phyloP scores from a whole-genome alignment of 805 yeast genomes.

The Pichia deserticola region DNA sequence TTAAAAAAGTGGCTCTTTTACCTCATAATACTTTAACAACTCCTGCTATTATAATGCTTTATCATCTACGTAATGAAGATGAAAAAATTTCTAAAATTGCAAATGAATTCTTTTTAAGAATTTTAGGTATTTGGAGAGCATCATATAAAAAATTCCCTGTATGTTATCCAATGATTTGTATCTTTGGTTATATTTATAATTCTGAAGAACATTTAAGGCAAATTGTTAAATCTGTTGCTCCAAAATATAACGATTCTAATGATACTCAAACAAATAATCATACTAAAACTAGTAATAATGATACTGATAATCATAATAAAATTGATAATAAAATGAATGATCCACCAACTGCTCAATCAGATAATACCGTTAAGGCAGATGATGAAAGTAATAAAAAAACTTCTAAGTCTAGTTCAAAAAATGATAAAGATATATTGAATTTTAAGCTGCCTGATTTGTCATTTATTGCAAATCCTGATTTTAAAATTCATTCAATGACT shows the following conservation, averaged over 20 bases:
- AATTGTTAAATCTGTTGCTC: constrained; percentile 11
- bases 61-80: constrained; percentile 41
- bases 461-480: constrained; percentile 4
- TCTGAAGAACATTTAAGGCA: constrained; percentile 20
- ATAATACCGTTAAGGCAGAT: no score
- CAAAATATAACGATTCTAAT: background rate
- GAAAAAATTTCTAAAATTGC: constrained; percentile 19
- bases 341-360: no score
- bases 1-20: constrained; percentile 32
- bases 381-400: no score
- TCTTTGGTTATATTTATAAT: constrained; percentile 38
- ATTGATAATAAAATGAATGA: background rate
- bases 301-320: background rate
- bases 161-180: constrained; percentile 43
- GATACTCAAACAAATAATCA: background rate
- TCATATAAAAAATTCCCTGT: constrained; percentile 49
- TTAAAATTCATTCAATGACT: constrained; percentile 2
- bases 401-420: no score
- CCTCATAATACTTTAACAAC: constrained; percentile 38
- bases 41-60: constrained; percentile 61
- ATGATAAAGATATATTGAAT: background rate
- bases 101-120: constrained; percentile 16
- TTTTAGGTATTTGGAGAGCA: constrained; percentile 28
- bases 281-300: background rate
- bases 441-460: constrained; percentile 5